These are phyloP conservation scores for Backusella sp. DNA, from an alignment of 192 early-diverging fungal genomes.

Conservation along the genomic window DNA sequence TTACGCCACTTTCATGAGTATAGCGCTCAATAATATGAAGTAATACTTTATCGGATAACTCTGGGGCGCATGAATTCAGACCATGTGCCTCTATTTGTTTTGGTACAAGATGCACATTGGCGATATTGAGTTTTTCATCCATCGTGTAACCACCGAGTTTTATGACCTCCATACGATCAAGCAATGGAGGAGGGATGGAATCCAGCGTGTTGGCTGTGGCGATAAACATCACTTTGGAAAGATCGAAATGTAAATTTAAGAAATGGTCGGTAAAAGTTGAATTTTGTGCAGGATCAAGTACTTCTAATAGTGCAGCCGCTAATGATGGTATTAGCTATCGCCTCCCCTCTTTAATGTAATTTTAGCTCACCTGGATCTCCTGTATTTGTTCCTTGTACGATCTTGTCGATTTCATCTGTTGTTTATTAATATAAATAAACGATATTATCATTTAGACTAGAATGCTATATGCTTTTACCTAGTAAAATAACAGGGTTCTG, in stretches of 20 bases:
- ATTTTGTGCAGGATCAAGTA: conserved; percentile 89
- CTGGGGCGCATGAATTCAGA: conserved; percentile 41
- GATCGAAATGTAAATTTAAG: conserved; percentile 64
- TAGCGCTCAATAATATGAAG: conserved; percentile 66
- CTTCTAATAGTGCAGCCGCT: conserved; percentile 77
- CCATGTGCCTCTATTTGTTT: conserved; percentile 72
- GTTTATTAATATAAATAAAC: conserved; percentile 31
- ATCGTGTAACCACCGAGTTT: conserved; percentile 79
- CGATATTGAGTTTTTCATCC: conserved; percentile 82
- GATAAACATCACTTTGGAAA: conserved; percentile 74
- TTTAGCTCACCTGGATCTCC: conserved; percentile 58
- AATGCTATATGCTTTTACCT: conserved; percentile 37
- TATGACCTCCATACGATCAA: conserved; percentile 87
- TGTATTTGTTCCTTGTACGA: conserved; percentile 53
- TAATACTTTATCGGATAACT: conserved; percentile 55
- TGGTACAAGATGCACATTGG: conserved; percentile 66
- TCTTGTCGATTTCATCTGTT: conserved; percentile 77
- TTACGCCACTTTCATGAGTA: conserved; percentile 81
- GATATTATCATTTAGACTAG: conserved; percentile 35
- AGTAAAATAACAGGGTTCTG: conserved; percentile 80
- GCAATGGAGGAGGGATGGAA: conserved; percentile 73
- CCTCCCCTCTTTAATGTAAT: neutral
- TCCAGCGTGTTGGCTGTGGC: conserved; percentile 79
- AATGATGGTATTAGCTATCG: conserved; percentile 20
- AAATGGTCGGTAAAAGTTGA: conserved; percentile 81